A percentile compares a stretch with the other conserved stretches of the same genome.
Evolutionary conservation across 2,329 filamentous ascomycete species (phyloP).

Genomic region (Celoporthe dispersa): DNA sequence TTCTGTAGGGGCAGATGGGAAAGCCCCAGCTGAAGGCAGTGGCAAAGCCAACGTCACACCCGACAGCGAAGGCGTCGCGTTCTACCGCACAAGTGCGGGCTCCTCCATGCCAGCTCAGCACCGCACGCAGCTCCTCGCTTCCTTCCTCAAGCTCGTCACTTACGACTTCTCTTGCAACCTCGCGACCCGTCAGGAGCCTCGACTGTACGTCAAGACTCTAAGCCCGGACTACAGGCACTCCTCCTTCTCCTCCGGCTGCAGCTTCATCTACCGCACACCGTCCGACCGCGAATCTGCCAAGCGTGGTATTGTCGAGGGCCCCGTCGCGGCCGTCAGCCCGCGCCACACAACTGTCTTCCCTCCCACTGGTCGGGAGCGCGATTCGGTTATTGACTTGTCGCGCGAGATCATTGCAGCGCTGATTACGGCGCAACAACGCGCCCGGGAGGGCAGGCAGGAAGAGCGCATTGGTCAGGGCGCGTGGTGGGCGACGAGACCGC

Average conservation of each 20-base stretch:
- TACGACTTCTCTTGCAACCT: conserved; percentile 71
- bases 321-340: conserved; percentile 63
- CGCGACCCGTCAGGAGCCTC: conserved; percentile 60
- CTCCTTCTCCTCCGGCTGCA: conserved; percentile 62
- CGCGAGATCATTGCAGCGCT: conserved; percentile 65
- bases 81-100: conserved; percentile 55
- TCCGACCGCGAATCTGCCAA: conserved; percentile 63
- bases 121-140: conserved; percentile 59
- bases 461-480: conserved; percentile 59
- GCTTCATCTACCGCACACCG: conserved; percentile 65
- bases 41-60: conserved; percentile 23
- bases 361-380: conserved; percentile 47
- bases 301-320: conserved; percentile 63
- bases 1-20: conserved; percentile 21
- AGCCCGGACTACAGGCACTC: conserved; percentile 46
- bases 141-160: conserved; percentile 66
- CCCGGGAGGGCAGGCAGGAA: conserved; percentile 61
- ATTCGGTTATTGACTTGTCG: conserved; percentile 65
- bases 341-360: conserved; percentile 59
- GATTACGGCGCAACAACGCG: conserved; percentile 66
- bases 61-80: conserved; percentile 30
- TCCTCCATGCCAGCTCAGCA: conserved; percentile 62
- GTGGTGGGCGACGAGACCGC: conserved; percentile 65
- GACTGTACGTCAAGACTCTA: conserved; percentile 56
- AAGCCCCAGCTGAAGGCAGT: conserved; percentile 31